Evolutionary conservation across 371 early-diverging fungal genomes (phyloP).

Genomic region (Zopfochytrium polystomum): DNA sequence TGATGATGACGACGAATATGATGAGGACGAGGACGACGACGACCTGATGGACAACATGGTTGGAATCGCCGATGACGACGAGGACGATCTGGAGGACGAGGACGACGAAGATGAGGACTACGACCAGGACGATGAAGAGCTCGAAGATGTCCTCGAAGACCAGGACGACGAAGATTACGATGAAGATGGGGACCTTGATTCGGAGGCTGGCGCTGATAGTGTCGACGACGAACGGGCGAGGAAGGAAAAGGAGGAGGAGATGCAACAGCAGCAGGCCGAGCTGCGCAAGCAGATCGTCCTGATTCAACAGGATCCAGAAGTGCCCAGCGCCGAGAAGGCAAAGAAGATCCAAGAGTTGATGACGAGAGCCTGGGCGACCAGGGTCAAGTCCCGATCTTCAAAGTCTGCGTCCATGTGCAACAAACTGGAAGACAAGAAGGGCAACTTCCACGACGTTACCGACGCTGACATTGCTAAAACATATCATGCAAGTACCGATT

Average conservation of each 20-base stretch:
- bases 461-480: constrained; percentile 52
- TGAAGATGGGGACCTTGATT: constrained; percentile 13
- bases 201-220: constrained; percentile 2
- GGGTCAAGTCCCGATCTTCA: constrained; percentile 25
- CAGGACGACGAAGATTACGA: constrained; percentile 21
- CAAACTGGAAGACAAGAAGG: constrained; percentile 37
- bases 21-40: too few relatives aligned
- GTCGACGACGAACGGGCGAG: constrained; percentile 14
- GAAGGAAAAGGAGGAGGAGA: constrained; percentile 5
- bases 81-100: too few relatives aligned
- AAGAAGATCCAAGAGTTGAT: constrained; percentile 64
- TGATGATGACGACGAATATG: too few relatives aligned
- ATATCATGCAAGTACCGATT: constrained; percentile 49
- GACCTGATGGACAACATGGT: too few relatives aligned
- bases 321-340: constrained; percentile 67
- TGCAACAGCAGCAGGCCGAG: constrained; percentile 31
- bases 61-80: too few relatives aligned
- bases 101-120: not conserved
- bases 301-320: constrained; percentile 54
- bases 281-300: constrained; percentile 57
- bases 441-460: constrained; percentile 38
- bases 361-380: constrained; percentile 45
- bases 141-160: constrained; percentile 13
- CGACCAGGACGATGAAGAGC: constrained; percentile 18
- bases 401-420: constrained; percentile 18